These are phyloP conservation scores for Aphanomyces astaci DNA, from an alignment of 352 stramenopile species.

Conservation along the genomic window DNA sequence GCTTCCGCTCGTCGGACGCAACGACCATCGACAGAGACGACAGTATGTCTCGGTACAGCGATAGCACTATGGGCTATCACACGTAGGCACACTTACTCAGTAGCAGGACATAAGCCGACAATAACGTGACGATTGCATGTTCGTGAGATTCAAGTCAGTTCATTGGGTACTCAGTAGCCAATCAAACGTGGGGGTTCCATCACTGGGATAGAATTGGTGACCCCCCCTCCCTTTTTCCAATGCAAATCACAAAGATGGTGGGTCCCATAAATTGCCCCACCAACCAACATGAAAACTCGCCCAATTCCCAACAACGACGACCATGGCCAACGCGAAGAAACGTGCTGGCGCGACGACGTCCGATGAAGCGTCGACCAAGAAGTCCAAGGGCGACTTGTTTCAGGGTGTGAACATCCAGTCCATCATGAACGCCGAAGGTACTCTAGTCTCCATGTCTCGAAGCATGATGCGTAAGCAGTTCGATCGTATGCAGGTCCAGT, in stretches of 20 bases:
- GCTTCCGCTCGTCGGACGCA: neutral
- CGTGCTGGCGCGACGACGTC: neutral
- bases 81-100: too few species aligned
- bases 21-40: neutral
- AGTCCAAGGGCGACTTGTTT: constrained; percentile 3
- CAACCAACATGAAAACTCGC: neutral
- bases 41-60: neutral
- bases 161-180: neutral
- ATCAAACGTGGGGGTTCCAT: neutral
- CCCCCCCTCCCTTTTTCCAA: neutral
- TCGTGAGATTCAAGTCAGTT: neutral
- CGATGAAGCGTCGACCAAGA: constrained; percentile 3
- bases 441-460: neutral
- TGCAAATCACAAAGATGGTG: neutral
- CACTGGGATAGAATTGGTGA: neutral
- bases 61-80: neutral
- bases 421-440: constrained; percentile 21
- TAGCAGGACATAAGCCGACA: too few species aligned
- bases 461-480: neutral
- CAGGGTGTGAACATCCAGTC: constrained; percentile 9
- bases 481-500: neutral
- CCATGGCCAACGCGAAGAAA: constrained; percentile 22
- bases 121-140: too few species aligned
- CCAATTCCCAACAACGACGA: neutral
- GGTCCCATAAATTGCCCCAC: neutral